Evolutionary conservation across 495 filamentous ascomycete species (phyloP).

Genomic region (Lepidopterella palustris): DNA sequence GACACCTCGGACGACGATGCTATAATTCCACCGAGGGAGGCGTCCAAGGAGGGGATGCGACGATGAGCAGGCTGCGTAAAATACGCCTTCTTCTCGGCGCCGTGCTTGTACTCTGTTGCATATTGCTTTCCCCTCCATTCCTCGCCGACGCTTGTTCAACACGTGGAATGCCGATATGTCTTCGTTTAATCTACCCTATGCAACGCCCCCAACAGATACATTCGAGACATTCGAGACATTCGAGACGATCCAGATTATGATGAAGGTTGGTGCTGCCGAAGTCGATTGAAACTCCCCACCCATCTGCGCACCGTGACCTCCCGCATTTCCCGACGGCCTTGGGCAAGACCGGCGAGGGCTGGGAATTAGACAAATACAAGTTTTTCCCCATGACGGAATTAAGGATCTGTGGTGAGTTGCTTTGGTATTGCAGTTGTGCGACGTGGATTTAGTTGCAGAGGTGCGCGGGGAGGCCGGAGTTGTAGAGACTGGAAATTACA

Average conservation of each 20-base stretch:
- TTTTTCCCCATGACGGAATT: slow-evolving; percentile 59
- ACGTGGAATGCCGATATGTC: neutral
- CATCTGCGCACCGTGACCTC: slow-evolving; percentile 49
- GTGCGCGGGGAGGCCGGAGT: too few species aligned
- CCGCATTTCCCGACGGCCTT: slow-evolving; percentile 45
- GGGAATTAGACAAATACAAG: slow-evolving; percentile 66
- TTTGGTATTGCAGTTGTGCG: too few species aligned
- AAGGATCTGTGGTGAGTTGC: too few species aligned
- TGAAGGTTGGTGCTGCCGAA: slow-evolving; percentile 55
- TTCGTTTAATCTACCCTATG: too few species aligned
- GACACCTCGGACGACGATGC: too few species aligned
- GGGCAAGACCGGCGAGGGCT: slow-evolving; percentile 39
- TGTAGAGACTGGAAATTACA: too few species aligned
- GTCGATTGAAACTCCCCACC: slow-evolving; percentile 47
- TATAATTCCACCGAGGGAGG: too few species aligned
- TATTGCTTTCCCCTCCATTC: neutral
- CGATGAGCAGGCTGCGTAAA: neutral
- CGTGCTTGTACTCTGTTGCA: neutral
- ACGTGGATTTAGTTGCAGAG: too few species aligned
- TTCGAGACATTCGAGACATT: too few species aligned
- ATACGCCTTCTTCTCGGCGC: neutral
- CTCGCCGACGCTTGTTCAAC: neutral
- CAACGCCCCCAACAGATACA: too few species aligned
- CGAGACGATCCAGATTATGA: slow-evolving; percentile 32
- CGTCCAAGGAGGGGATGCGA: too few species aligned